Evolutionary conservation across 345 rosid genomes (phyloP), one percentile per base, ranked within the genome.

Genomic region (Rubroshorea leprosula): DNA sequence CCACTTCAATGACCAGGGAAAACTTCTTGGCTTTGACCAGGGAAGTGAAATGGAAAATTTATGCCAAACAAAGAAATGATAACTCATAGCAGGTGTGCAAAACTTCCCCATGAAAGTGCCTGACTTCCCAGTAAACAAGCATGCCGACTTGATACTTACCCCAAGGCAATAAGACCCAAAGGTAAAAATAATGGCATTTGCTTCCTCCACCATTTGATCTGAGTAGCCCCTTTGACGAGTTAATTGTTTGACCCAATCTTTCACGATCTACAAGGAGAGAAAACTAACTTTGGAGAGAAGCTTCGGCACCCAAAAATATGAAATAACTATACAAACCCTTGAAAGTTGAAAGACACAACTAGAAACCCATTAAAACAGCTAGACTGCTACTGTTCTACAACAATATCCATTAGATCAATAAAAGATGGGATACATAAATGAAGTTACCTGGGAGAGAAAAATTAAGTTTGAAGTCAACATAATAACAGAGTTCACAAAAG

Each of bases 111-210:
- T 27, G 31, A 4, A 3, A 27, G 31, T 27, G 5, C 8, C 31
- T 27, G 31, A 39, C 49, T n/a, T n/a, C n/a, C n/a, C n/a, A n/a
- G n/a, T n/a, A 54, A 58, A 19, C 9, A n/a, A 10, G 16, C 3
- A 8, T 29, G 35, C 35, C 35, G 54, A 64, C 20, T 8, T 39
- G 5, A 60, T 55, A 67, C 93, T 63, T 80, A 93, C 97, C 69
- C 98, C 97, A 52, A 89, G 84, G 2, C 91, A 67, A 67, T 89
- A 93, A 69, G 99, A 93, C 23, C 99, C 99, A 72, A 93, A 89
- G 58, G 99, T 93, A 52, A 83, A 84, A 69, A 93, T 78, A 17
- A 86, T 76, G 41, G 94, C 96, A 80, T 86, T 89, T 9, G 97
- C 97, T 63, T 89, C 93, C 59, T 93, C 97, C 66, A 89, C 94